Base-by-base conservation (phyloP, 192 early-diverging fungal genomes). In the Haplosporangium gracile region DNA sequence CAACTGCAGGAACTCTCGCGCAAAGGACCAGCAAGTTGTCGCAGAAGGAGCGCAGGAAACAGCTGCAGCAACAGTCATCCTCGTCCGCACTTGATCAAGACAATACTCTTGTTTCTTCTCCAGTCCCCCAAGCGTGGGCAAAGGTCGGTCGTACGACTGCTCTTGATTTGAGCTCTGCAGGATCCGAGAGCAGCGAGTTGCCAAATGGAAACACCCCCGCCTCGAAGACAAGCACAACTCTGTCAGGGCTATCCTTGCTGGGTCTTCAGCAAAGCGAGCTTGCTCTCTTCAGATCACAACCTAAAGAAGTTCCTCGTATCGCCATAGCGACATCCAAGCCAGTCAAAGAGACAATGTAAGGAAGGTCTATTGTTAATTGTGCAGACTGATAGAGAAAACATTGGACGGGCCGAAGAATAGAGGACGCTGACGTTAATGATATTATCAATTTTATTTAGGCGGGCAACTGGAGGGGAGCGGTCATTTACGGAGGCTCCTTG, bases 331-430 rank as follows among this genome's bases (percentile, higher is more conserved):
- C 83, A 5, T 85, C 83, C 2, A 85, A 80, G 68, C 83, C 83
- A 34, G 78, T 85, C 29, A 85, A 85, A 47, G 83, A 85, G 43
- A 85, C 83, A 26, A 68, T 73, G 83, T 85, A 80, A 77, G 78
- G 13, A 74, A 11, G 11, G 20, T 68, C 73, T 38, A 26, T 51
- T 70, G 11, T 22, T 24, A 32, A 69, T 51, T 55, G 16, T 29
- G 72, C 7, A 39, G 16, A 60, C 36, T 10, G 36, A 43, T 13
- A 51, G 40, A 24, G 20, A 42, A 40, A 38, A 40, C 4, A 36
- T 36, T 36, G 38, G 38, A 51, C 65, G 65, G 13, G 49, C 18
- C 49, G 5, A 51, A 5, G 5, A 51, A 5, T 4, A 22, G 49
- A 51, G 0, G 16, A n/a, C 49, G 16, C 18, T 51, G 5, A 22